Base-by-base conservation (phyloP, 805 yeast species). In the Komagataella phaffii region DNA sequence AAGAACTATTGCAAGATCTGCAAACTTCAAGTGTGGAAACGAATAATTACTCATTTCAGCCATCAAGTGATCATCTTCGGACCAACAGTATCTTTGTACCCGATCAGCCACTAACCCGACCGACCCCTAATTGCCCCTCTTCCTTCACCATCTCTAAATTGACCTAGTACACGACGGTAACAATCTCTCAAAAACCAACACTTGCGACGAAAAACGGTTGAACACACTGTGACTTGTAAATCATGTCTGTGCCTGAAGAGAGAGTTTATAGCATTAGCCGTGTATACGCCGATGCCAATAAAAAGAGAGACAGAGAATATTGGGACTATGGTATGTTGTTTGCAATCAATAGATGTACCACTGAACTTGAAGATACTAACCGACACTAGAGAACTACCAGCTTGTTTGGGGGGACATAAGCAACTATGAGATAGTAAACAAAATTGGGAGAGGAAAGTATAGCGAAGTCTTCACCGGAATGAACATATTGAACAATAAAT, bases 401-500 rank as follows among this genome's bases (percentile, higher is more conserved):
- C 75, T 83, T 36, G 74, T 74, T 46, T 83, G 87, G 87, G 83
- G 85, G 2, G 62, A 72, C 6, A 75, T 76, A 52, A 55, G 56
- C 3, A 58, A 61, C 46, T 68, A 75, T 64, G 97, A 90, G 64
- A 85, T 90, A 54, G 77, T 85, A 51, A 75, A 76, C 55, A 88
- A 89, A 67, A 83, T 90, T 17, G 97, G 97, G 12, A 77, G 96
- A 53, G 97, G 97, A 23, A 90, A 88, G 70, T 90, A 89, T 68
- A 84, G 95, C n/a, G 97, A 90, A 66, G 97, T 90, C 30, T 90
- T 90, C 64, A 85, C 82, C 63, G 96, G 96, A 24, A 75, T 83
- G 47, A 83, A 86, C 62, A 71, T 86, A 50, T 72, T 77, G 51
- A 78, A 77, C 56, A 81, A 79, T 51, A 75, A 72, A 53, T 73